These are phyloP conservation scores for Arthrobotrys entomopaga DNA, from an alignment of 2,329 filamentous ascomycete species.

Conservation along the genomic window DNA sequence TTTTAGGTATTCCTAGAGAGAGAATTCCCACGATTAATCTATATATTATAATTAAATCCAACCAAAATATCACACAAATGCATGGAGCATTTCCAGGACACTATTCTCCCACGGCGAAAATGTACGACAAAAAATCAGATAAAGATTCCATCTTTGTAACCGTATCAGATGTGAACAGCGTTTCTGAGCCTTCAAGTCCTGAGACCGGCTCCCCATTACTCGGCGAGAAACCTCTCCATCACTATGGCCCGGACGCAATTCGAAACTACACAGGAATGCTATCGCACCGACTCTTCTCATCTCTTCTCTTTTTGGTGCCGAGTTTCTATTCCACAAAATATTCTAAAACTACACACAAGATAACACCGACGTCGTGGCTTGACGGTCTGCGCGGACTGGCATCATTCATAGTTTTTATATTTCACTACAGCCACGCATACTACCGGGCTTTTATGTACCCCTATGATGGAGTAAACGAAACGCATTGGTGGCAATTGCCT, in stretches of 20 bases:
- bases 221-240: background rate
- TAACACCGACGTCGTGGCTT: conserved; percentile 60
- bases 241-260: background rate
- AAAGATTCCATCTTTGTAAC: conserved; percentile 9
- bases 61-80: conserved; percentile 2
- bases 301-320: conserved; percentile 15
- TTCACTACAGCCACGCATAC: conserved; percentile 65
- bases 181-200: conserved; percentile 11
- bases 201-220: background rate
- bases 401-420: conserved; percentile 66
- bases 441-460: conserved; percentile 61
- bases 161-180: conserved; percentile 3
- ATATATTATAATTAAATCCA: background rate
- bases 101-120: background rate
- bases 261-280: conserved; percentile 8
- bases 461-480: conserved; percentile 57
- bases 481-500: conserved; percentile 64
- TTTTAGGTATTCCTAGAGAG: background rate
- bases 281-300: conserved; percentile 8
- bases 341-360: conserved; percentile 22
- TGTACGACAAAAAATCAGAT: conserved; percentile 11
- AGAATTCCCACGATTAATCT: background rate
- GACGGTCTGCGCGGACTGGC: conserved; percentile 63
- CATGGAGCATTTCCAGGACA: background rate
- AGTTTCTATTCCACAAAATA: conserved; percentile 34